Evolutionary conservation across 495 filamentous ascomycete genomes (phyloP), one percentile per base, ranked within the genome.

Genomic region (Penicillium steckii): DNA sequence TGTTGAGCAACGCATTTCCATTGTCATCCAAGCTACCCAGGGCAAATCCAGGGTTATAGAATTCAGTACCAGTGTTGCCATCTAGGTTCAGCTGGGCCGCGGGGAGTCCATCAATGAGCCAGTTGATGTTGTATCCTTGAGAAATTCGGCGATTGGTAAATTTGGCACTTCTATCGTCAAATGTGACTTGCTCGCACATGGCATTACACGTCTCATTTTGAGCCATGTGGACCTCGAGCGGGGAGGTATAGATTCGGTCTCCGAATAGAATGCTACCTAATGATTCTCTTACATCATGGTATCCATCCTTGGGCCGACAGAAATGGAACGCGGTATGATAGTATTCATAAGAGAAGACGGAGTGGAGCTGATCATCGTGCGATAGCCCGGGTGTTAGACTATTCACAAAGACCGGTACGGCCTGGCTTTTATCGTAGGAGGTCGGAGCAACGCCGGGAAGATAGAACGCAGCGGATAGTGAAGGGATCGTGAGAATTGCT

Each of bases 181-280:
- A 95, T 24, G 72, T 80, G 38, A 79, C 77, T 41, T 76, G 66
- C 13, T 73, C 72, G 61, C 94, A 98, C 26, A 91, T 71, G 13
- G 76, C 70, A 68, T 93, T 91, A 77, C 94, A 98, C 0, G 82
- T 85, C 65, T 96, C 88, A 70, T 97, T 92, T 44, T 80, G 70
- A 41, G 60, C 78, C 91, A 96, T 97, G 46, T 83, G 79, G 18
- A 98, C 75, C 53, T 96, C 85, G 61, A 94, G 93, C 0, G 93
- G 88, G 8, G 92, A 96, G 1, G 89, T 91, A 66, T 86, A 86
- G 66, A 98, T 98, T 40, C 94, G 86, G 71, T 98, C 94, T 7
- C 94, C 94, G 54, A 98, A 98, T 19, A 98, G 65, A 59, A 98
- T 98, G 71, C 92, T 96, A 4, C 94, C 94, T 49, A 98, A 69